Evolutionary conservation across 1,284 basidiomycete species (phyloP).

Genomic region (Ganoderma boninense): DNA sequence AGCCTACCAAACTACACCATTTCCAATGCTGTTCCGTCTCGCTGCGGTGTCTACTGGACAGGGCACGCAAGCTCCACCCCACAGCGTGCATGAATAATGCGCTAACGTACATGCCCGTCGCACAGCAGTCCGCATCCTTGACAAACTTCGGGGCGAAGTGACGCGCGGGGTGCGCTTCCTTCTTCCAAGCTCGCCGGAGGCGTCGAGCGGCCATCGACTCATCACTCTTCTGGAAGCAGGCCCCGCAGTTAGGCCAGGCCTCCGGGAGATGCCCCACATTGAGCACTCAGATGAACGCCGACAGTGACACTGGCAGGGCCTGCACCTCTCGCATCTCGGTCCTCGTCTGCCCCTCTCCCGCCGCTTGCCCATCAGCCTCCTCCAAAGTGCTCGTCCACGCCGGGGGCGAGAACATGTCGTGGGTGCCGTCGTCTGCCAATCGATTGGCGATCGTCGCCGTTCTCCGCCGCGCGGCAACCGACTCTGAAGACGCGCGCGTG

Average conservation of each 20-base stretch:
- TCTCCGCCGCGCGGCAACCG: conserved; percentile 2
- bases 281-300: conserved; percentile 17
- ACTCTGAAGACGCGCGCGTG: conserved; percentile 9
- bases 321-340: conserved; percentile 36
- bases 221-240: not conserved
- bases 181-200: not conserved
- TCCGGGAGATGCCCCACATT: conserved; percentile 1
- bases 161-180: not conserved
- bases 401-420: conserved; percentile 26
- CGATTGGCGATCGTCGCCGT: conserved; percentile 1
- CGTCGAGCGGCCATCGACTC: not conserved
- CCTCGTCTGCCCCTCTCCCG: not conserved
- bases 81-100: not conserved
- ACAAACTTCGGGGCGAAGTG: not conserved
- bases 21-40: not conserved
- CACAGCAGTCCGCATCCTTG: not conserved
- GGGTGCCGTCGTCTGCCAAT: conserved; percentile 32
- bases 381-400: conserved; percentile 16
- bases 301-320: conserved; percentile 30
- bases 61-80: conserved; percentile 5
- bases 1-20: not conserved
- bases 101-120: not conserved
- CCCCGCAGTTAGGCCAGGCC: not conserved
- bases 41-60: conserved; percentile 7
- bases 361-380: conserved; percentile 8